phyloP scores from a whole-genome alignment of 306 rosid genomes.

The Luffa aegyptiaca region DNA sequence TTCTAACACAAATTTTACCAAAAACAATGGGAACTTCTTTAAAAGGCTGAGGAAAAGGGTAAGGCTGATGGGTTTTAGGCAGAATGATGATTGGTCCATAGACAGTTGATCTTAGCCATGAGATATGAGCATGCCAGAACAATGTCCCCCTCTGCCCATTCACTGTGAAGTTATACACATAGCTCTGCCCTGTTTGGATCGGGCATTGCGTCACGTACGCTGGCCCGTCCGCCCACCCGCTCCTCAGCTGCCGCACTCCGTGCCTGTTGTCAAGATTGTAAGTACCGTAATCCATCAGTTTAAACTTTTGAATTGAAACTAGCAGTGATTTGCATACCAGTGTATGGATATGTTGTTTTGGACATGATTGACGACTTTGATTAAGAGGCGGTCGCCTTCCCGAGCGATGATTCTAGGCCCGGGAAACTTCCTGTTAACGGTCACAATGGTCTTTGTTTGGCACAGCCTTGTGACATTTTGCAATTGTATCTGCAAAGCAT shows the following conservation, averaged over 20 bases:
- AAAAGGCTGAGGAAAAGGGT: constrained; percentile 57
- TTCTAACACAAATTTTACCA: constrained; percentile 19
- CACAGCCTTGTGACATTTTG: constrained; percentile 60
- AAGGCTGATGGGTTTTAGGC: constrained; percentile 46
- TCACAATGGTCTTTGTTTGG: constrained; percentile 58
- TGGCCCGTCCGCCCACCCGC: constrained; percentile 78
- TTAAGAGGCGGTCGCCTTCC: constrained; percentile 54
- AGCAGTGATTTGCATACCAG: constrained; percentile 23
- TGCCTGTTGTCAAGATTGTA: constrained; percentile 27
- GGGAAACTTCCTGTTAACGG: constrained; percentile 55
- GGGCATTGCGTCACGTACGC: constrained; percentile 72
- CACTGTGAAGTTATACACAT: constrained; percentile 50
- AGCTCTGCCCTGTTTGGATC: constrained; percentile 47
- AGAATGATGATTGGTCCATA: constrained; percentile 65
- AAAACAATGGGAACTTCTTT: constrained; percentile 53
- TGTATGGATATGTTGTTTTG: constrained; percentile 47
- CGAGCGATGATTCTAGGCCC: constrained; percentile 68
- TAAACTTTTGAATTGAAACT: background rate
- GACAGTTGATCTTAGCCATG: constrained; percentile 60
- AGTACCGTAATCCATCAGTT: background rate
- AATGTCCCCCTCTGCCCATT: constrained; percentile 61
- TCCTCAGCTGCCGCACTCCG: constrained; percentile 45
- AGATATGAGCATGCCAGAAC: constrained; percentile 74
- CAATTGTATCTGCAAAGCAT: constrained; percentile 27
- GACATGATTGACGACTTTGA: constrained; percentile 57